Evolutionary conservation across 345 rosid species (phyloP), one percentile per base, ranked within the genome.

Genomic region (Hibiscus tridactylites): DNA sequence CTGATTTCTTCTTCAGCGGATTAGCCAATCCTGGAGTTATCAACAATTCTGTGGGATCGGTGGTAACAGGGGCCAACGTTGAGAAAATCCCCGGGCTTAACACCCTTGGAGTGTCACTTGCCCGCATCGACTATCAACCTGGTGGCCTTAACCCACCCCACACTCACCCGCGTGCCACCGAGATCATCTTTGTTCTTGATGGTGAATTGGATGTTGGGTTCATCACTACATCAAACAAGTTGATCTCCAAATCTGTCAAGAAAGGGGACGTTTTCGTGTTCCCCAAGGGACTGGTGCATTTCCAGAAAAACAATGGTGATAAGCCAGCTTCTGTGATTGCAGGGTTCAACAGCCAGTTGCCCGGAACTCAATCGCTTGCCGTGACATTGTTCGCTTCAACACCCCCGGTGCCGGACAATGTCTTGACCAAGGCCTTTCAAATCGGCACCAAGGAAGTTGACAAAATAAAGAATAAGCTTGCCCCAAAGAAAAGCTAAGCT

Each of bases 121-220:
- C 93, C 0, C 85, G 91, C 63, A 74, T 87, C 31, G 93, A 88
- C 79, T 85, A 81, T 39, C 76, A 71, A 0, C 75, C 91, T 0
- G 87, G 82, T 2, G 93, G 93, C 61, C 72, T 85, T 28, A 86
- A 86, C 81, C 91, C 88, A 1, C 93, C 89, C 1, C 91, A 87
- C 80, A 87, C 88, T 28, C 91, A 88, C 77, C 91, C 91, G 28
- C 87, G 91, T 0, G 93, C 88, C 71, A 89, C 91, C 0, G 91
- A 89, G 66, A 73, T 89, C n/a, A 75, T 84, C 24, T 88, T 74
- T 70, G 85, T 87, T 58, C 80, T 87, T 3, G 83, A 85, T n/a
- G 93, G 93, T 24, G 85, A 83, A 65, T 73, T 88, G 19, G 84
- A 83, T 21, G 93, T 87, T 3, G 93, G 88, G 5, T 88, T 88